These are phyloP conservation scores for Alternaria hordeiaustralica DNA, from an alignment of 2,329 filamentous ascomycete genomes.

Conservation along the genomic window DNA sequence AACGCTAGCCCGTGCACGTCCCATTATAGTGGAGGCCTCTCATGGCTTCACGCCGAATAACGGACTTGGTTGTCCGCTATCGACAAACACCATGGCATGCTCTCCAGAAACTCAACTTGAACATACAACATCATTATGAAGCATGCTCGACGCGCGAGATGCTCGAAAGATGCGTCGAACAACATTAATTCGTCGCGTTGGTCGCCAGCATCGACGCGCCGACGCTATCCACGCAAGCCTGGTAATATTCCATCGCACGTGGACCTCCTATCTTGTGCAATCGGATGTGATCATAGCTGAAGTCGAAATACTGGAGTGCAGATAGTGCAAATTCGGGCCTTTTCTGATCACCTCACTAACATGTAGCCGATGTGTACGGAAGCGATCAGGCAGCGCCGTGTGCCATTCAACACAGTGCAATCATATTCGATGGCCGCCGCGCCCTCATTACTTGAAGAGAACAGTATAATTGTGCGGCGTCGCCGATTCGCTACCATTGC, in stretches of 20 bases:
- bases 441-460: not conserved
- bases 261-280: not conserved
- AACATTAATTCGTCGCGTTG: not conserved
- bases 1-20: constrained; percentile 12
- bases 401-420: not conserved
- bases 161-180: not conserved
- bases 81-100: not conserved
- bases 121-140: not conserved
- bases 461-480: not conserved
- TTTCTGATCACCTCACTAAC: not conserved
- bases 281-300: not conserved
- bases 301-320: not conserved
- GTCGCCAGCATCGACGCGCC: not conserved
- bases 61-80: constrained; percentile 6
- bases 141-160: not conserved
- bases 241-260: constrained; percentile 7
- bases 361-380: not conserved
- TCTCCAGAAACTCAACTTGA: not conserved
- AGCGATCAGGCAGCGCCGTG: not conserved
- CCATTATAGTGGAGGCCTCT: constrained; percentile 10
- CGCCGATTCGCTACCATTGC: not conserved
- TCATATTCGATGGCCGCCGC: not conserved
- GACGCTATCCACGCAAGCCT: constrained; percentile 4
- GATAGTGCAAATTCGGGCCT: constrained; percentile 4
- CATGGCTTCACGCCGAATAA: constrained; percentile 15